Evolutionary conservation across 2,329 filamentous ascomycete species (phyloP), one percentile per base, ranked within the genome.

Genomic region (Amylocarpus encephaloides): DNA sequence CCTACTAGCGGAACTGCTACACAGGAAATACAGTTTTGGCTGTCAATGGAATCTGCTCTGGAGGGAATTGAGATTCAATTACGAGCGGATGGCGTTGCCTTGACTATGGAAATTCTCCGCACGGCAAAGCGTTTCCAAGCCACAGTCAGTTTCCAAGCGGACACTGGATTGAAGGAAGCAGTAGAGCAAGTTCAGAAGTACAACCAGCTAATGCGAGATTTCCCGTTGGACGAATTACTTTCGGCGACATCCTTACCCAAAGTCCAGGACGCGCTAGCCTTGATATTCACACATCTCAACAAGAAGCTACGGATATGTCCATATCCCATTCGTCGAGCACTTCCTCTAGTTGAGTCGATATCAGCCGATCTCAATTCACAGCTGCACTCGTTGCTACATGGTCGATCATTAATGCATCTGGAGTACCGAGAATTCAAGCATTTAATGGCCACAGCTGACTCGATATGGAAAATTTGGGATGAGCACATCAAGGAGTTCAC

Each of bases 1-100:
- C 83, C 88, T 1, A 73, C 75, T 4, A 79, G 63, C 74, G 77
- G 83, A 30, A 95, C 90, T 18, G 93, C 93, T 30, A 92, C 88
- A 50, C 93, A 97, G 68, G 93, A 99, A 69, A 95, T 98, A 68
- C 96, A 96, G 68, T 98, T 98, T 66, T 99, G 93, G 93, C 70
- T 98, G 45, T 94, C 90, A 1, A 95, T 98, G 87, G 94, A 98
- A 69, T 86, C 85, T 13, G 88, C 91, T 4, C 71, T 99, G 56
- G 91, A 96, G 67, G 86, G 86, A 26, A 95, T 99, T 52, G 92
- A 96, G 67, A 80, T 78, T 36, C 92, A 97, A 68, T 78, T 98
- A 50, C 78, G 84, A 55, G 90, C 91, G 57, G 88, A 95, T 49
- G 93, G 93, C 26, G 92, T 98, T 16, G 77, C 82, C 60, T 71